Conservation (phyloP, 2,329 filamentous ascomycete species). For the Cucurbitaria berberidis region DNA sequence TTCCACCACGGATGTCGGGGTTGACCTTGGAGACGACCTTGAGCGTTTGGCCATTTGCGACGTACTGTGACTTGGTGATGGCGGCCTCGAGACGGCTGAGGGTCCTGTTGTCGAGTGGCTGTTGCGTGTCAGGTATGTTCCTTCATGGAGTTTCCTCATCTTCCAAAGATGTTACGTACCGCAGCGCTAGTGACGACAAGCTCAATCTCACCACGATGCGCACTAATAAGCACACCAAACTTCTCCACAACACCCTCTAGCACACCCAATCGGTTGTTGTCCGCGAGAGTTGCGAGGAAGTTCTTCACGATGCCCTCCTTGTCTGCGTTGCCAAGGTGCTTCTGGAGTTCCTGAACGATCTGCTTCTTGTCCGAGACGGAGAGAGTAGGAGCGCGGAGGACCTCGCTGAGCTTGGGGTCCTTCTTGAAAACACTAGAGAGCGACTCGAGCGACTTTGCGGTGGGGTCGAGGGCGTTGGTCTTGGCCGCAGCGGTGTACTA, state of each 20-base stretch:
- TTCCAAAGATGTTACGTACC: slow-evolving; percentile 60
- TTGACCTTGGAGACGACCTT: slow-evolving; percentile 97
- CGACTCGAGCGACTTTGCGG: slow-evolving; percentile 76
- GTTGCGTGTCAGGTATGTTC: slow-evolving; percentile 23
- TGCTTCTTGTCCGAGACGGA: slow-evolving; percentile 78
- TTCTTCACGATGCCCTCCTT: slow-evolving; percentile 88
- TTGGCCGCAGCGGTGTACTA: slow-evolving; percentile 97
- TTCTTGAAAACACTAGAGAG: slow-evolving; percentile 76
- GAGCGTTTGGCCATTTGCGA: slow-evolving; percentile 92
- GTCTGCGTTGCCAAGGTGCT: slow-evolving; percentile 72
- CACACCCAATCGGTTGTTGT: slow-evolving; percentile 92
- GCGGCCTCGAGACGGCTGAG: slow-evolving; percentile 85
- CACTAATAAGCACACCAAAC: slow-evolving; percentile 86
- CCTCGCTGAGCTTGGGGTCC: slow-evolving; percentile 78
- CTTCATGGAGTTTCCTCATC: not conserved
- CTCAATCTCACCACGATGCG: slow-evolving; percentile 91
- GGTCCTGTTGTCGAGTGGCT: slow-evolving; percentile 87
- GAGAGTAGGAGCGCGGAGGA: slow-evolving; percentile 84
- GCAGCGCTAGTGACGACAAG: slow-evolving; percentile 87
- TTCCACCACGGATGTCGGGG: slow-evolving; percentile 90
- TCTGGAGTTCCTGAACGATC: slow-evolving; percentile 86
- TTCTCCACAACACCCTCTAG: slow-evolving; percentile 84
- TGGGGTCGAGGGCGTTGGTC: slow-evolving; percentile 81
- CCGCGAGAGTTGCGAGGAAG: slow-evolving; percentile 86
- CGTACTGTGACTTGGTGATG: slow-evolving; percentile 86